Evolutionary conservation across 164 flowering plant genomes (phyloP).

Genomic region (Aristolochia californica): DNA sequence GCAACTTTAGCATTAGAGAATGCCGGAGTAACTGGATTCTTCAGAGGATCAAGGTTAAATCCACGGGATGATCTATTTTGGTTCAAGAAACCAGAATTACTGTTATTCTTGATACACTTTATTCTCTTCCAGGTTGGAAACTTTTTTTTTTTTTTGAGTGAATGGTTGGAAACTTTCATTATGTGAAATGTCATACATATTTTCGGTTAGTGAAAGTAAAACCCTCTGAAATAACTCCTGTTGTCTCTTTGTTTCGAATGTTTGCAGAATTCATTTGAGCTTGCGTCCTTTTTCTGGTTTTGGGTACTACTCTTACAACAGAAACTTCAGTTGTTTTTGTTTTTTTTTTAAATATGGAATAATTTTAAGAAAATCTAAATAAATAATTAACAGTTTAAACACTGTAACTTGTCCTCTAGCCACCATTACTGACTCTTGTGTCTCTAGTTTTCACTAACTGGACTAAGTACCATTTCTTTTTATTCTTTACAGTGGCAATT

Average conservation of each 20-base stretch:
- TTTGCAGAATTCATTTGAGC: constrained; percentile 91
- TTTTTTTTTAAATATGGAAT: not conserved
- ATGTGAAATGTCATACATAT: not conserved
- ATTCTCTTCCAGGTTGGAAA: constrained; percentile 80
- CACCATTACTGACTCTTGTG: not conserved
- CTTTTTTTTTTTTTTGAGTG: not conserved
- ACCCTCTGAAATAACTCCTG: constrained; percentile 3
- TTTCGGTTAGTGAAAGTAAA: not conserved
- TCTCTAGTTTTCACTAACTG: not conserved
- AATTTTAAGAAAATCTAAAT: not conserved
- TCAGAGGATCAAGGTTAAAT: constrained; percentile 38
- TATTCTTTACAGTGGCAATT: constrained; percentile 78
- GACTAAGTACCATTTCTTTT: not conserved
- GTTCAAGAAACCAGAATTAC: constrained; percentile 88
- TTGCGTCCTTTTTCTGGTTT: constrained; percentile 97
- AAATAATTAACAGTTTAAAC: no score
- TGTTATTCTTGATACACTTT: constrained; percentile 79
- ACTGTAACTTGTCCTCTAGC: no score
- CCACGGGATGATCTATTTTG: constrained; percentile 97
- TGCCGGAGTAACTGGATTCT: constrained; percentile 49
- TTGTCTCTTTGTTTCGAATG: constrained; percentile 12
- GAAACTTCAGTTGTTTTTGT: not conserved
- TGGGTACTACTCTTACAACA: constrained; percentile 51
- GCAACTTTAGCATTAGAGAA: constrained; percentile 89
- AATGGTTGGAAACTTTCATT: not conserved